phyloP scores from a whole-genome alignment of 768 basidiomycete genomes.

The Hortiboletus campestris region DNA sequence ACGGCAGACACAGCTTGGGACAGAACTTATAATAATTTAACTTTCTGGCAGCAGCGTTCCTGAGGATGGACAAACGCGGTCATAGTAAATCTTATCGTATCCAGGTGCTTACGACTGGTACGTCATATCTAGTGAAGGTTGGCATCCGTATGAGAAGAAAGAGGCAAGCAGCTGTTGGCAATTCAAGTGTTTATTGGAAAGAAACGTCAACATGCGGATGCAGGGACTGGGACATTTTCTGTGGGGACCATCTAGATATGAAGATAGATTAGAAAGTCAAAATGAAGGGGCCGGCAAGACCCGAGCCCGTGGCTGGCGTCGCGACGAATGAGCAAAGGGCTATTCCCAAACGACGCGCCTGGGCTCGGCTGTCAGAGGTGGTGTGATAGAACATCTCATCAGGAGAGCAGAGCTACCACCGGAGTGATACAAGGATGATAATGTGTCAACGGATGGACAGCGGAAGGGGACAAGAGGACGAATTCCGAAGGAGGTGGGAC shows the following conservation, averaged over 20 bases:
- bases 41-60: background rate
- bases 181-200: background rate
- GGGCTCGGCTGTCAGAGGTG: background rate
- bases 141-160: background rate
- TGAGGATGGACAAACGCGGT: background rate
- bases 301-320: background rate
- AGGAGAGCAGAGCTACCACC: background rate
- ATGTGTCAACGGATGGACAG: background rate
- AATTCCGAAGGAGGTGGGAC: background rate
- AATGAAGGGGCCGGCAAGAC: background rate
- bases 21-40: too few species aligned
- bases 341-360: constrained; percentile 4
- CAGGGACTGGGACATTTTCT: too few species aligned
- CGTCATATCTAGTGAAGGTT: background rate
- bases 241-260: background rate
- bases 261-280: background rate
- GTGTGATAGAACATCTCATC: background rate
- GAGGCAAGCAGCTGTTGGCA: too few species aligned
- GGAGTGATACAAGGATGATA: background rate
- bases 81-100: background rate
- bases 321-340: background rate
- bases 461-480: background rate
- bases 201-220: too few species aligned
- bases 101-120: background rate
- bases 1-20: background rate